A percentile compares a stretch with the other conserved stretches of the same genome.
Conservation (phyloP, 164 flowering plant genomes). For the Macadamia integrifolia region DNA sequence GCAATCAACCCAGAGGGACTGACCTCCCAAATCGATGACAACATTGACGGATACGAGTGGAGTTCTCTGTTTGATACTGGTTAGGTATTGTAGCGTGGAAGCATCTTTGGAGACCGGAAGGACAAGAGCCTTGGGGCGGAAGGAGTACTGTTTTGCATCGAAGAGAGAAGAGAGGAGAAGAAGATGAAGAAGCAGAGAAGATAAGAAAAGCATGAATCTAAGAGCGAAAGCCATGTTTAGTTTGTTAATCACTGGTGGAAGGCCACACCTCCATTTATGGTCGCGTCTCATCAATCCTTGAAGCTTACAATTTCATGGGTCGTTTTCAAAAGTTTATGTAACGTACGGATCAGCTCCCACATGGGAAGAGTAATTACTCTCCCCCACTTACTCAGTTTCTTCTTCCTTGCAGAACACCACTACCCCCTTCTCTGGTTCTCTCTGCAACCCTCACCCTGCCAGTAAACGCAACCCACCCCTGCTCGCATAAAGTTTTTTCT, state of each 20-base stretch:
- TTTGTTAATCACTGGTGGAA: background rate
- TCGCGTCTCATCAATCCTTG: no score
- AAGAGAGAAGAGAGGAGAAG: background rate
- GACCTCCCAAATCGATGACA: slow-evolving; percentile 24
- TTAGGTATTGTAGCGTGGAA: slow-evolving; percentile 23
- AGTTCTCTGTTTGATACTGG: slow-evolving; percentile 19
- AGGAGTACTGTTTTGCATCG: slow-evolving; percentile 6
- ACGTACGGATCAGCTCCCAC: no score
- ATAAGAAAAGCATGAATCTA: background rate
- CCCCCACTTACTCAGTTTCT: no score
- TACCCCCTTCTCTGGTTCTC: no score
- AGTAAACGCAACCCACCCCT: no score
- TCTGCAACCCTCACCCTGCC: no score
- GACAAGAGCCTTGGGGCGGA: slow-evolving; percentile 20
- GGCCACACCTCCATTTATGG: background rate
- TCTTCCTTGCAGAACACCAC: no score
- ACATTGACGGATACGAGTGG: slow-evolving; percentile 19
- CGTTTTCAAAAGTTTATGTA: no score
- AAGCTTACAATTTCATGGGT: no score
- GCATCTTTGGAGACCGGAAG: slow-evolving; percentile 28
- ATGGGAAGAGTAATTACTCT: no score
- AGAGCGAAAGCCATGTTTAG: background rate
- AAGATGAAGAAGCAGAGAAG: background rate
- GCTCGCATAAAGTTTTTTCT: no score
- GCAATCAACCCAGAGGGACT: slow-evolving; percentile 28